phyloP scores from a whole-genome alignment of 2,329 filamentous ascomycete genomes.

The Fusarium gaditjirri region DNA sequence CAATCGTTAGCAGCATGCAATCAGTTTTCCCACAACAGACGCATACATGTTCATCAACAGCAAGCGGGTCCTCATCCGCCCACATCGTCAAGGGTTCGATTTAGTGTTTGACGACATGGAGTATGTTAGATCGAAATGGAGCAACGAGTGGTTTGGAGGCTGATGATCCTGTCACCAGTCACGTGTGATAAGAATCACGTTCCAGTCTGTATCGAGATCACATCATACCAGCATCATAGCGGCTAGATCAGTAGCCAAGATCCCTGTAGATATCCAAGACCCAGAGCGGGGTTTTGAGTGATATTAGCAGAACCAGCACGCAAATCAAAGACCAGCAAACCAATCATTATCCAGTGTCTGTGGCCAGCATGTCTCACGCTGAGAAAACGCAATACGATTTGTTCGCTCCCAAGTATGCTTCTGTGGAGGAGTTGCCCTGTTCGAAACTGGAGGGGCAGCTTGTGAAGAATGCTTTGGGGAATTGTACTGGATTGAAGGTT shows the following conservation, averaged over 20 bases:
- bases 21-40: not conserved
- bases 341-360: not conserved
- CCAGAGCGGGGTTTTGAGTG: not conserved
- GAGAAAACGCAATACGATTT: not conserved
- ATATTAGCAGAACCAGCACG: not conserved
- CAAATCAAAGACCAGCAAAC: not conserved
- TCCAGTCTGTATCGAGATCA: not conserved
- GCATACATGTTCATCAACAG: not conserved
- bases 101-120: not conserved
- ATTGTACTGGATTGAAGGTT: not conserved
- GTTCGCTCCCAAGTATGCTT: slow-evolving; percentile 3
- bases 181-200: not conserved
- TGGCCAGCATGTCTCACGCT: not conserved
- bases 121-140: not conserved
- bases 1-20: too few relatives aligned
- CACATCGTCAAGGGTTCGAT: not conserved
- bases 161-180: not conserved
- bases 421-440: not conserved
- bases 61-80: not conserved
- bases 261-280: not conserved
- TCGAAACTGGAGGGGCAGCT: not conserved
- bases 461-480: not conserved
- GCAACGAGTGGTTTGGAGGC: not conserved
- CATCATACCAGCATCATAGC: not conserved
- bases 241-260: not conserved